Evolutionary conservation across 1,139 yeast species (phyloP), one percentile per base, ranked within the genome.

Genomic region (Pichia sp.): DNA sequence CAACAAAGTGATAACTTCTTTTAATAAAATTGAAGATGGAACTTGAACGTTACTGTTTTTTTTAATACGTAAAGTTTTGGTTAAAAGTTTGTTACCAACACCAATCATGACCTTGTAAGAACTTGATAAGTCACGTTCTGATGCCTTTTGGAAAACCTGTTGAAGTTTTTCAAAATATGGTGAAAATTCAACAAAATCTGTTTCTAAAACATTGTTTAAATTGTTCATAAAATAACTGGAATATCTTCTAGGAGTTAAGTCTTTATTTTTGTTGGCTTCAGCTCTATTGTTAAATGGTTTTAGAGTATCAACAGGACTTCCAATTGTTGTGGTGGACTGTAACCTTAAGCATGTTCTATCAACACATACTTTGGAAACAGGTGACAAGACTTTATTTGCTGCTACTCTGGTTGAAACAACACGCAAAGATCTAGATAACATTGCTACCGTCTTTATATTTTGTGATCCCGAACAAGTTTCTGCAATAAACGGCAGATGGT

Each of bases 1-100:
- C 10, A 63, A 47, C 16, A 58, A 45, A 4, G 47, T 47, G 16
- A 62, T 47, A 22, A 63, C 38, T 41, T 55, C 58, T 30, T 54
- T 52, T 46, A 48, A 60, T 11, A 62, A 50, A 25, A 61, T 48
- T 9, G 65, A 62, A 46, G 56, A 55, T 14, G 60, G 53, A 19
- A 62, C 62, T 6, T 49, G 46, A 31, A 44, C 42, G 1, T 53
- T 50, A 9, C 44, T 53, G 30, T 51, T 45, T 16, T 49, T 42
- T 36, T 58, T 58, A 22, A 51, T 48, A 6, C 41, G 38, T n/a
- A 52, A 42, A 36, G 63, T 51, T 38, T 56, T 59, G 14, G 48
- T 45, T 30, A 63, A 48, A 28, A 56, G 34, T 22, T 42, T 42
- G 31, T 58, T 56, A 19, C 63, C 64, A n/a, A 52, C 6, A 19